Conservation (phyloP, 2,329 filamentous ascomycete genomes). For the Cladobotryum mycophilum region DNA sequence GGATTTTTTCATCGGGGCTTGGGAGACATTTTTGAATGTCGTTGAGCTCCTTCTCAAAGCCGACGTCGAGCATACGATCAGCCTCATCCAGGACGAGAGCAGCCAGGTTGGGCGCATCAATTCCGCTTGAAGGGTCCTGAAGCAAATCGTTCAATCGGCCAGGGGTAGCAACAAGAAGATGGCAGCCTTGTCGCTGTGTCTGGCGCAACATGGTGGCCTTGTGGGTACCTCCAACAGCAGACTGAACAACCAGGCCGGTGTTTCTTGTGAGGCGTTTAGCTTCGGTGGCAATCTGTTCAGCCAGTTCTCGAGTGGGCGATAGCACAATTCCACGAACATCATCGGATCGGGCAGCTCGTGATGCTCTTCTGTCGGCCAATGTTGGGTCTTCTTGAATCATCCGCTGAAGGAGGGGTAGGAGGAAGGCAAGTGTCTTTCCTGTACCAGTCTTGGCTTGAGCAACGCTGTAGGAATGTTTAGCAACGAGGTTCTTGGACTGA, state of each 20-base stretch:
- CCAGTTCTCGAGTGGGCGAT: constrained; percentile 75
- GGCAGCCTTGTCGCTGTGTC: constrained; percentile 71
- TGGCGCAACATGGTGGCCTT: constrained; percentile 62
- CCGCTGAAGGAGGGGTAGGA: constrained; percentile 77
- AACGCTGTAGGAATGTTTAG: constrained; percentile 46
- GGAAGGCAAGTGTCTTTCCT: constrained; percentile 91
- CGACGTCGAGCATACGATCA: constrained; percentile 97
- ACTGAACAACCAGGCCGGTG: constrained; percentile 62
- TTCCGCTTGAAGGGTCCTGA: constrained; percentile 53
- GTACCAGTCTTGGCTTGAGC: constrained; percentile 96
- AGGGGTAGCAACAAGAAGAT: constrained; percentile 85
- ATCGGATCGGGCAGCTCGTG: constrained; percentile 34
- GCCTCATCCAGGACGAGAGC: constrained; percentile 95
- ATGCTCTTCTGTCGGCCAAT: constrained; percentile 44
- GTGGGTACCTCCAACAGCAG: constrained; percentile 86
- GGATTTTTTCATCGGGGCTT: constrained; percentile 51
- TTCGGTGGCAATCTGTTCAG: constrained; percentile 74
- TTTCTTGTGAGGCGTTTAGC: constrained; percentile 59
- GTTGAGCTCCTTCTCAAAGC: constrained; percentile 61
- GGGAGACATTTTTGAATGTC: constrained; percentile 60
- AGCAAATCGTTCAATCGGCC: constrained; percentile 81
- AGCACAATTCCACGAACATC: constrained; percentile 67
- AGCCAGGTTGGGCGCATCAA: constrained; percentile 73
- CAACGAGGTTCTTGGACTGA: background rate
- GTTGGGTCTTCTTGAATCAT: constrained; percentile 60